Base-by-base conservation (phyloP, 2,329 filamentous ascomycete genomes). In the Macrophomina tecta region DNA sequence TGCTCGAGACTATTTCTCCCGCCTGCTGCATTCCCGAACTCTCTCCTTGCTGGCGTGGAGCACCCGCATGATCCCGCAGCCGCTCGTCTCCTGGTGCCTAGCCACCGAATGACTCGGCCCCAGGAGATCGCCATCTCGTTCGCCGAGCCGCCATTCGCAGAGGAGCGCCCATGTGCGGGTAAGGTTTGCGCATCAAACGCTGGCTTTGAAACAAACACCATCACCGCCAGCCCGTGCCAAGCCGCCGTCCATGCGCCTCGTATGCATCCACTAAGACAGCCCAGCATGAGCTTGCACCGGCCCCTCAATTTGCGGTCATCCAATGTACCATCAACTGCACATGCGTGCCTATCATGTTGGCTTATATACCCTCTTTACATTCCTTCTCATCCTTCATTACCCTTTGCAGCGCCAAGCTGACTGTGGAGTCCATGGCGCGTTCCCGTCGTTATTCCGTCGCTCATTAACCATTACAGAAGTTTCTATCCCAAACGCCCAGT, bases 401-500 rank as follows among this genome's bases (percentile, higher is more conserved):
- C 30, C 16, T 32, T 61, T 61, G 40, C 56, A 28, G 40, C 56
- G 40, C 40, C 56, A 12, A 16, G 56, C 56, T 58, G 55, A 58
- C 55, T 32, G 55, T 45, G 52, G 11, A 55, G 52, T n/a, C 52
- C 52, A 23, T 61, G 42, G 48, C 56, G 56, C 40, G 38, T 58
- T 14, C 42, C 30, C 14, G 23, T 38, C 30, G 5, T 32, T 58
- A n/a, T 49, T 23, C 30, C 45, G 58, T 23, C 16, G 38, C 30
- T 40, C 42, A 46, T 60, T 60, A 49, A 49, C 32, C 12, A 49
- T 62, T 62, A 49, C 58, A 49, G 32, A 48, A 38, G 14, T 32
- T 18, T 64, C 61, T 64, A 64, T 53, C 48, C 48, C 61, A 64
- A 52, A 45, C 61, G 61, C 61, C 61, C n/a, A 42, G 18, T 48